Evolutionary conservation across 441 rosid species (phyloP).

Genomic region (Syzygium malaccense): DNA sequence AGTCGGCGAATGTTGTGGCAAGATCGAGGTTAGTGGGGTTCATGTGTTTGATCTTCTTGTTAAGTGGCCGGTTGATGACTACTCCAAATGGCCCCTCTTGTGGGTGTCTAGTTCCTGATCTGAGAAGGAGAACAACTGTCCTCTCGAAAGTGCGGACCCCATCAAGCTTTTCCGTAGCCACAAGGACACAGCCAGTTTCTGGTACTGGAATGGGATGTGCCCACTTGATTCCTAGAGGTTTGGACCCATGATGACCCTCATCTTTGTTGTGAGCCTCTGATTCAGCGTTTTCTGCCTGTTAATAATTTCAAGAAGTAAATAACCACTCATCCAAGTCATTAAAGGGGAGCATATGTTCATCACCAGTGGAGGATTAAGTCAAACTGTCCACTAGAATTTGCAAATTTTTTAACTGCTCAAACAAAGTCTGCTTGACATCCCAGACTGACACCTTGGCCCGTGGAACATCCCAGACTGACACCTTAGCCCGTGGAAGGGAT

Average conservation of each 20-base stretch:
- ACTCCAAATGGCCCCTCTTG: constrained; percentile 90
- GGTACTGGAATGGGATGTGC: constrained; percentile 91
- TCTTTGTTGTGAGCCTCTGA: constrained; percentile 38
- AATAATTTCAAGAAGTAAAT: neutral
- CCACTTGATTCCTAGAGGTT: constrained; percentile 61
- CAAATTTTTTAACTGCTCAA: neutral
- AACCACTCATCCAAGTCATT: neutral
- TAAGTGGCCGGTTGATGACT: constrained; percentile 82
- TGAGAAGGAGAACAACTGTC: constrained; percentile 81
- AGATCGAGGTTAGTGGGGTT: constrained; percentile 64
- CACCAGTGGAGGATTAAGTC: neutral
- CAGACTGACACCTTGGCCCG: neutral
- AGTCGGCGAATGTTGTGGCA: constrained; percentile 74
- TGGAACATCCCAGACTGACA: neutral
- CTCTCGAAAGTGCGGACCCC: constrained; percentile 74
- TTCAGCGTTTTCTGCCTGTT: constrained; percentile 57
- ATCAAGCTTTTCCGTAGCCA: constrained; percentile 91
- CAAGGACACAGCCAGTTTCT: constrained; percentile 91
- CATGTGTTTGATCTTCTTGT: constrained; percentile 72
- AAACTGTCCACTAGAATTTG: neutral
- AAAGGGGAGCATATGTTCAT: neutral
- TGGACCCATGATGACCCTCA: constrained; percentile 31
- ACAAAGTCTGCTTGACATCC: neutral
- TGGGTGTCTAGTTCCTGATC: constrained; percentile 75
- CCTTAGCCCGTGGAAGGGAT: neutral